A percentile compares a stretch with the other conserved stretches of the same genome.
These are phyloP conservation scores for Sisymbrium irio DNA, from an alignment of 345 rosid genomes.

Conservation along the genomic window DNA sequence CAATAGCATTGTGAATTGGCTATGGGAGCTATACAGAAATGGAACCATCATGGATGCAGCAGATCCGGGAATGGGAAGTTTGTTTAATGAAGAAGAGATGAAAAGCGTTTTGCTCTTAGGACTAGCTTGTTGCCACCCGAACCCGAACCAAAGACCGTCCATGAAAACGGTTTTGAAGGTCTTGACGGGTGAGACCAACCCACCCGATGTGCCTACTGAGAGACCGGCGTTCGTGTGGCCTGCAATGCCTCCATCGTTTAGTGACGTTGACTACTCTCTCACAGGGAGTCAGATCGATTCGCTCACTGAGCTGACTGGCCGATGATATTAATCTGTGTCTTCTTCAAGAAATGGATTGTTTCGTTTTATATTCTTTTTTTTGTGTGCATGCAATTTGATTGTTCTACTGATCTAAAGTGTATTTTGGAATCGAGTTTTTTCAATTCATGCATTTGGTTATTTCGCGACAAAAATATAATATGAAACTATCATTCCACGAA, in stretches of 20 bases:
- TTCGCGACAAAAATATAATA: too few species aligned
- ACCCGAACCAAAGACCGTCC: conserved; percentile 64
- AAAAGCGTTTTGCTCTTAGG: conserved; percentile 54
- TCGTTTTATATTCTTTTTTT: not conserved
- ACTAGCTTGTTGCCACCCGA: conserved; percentile 79
- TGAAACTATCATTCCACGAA: too few species aligned
- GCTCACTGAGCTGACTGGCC: conserved; percentile 42
- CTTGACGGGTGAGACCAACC: conserved; percentile 51
- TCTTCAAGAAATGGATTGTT: not conserved
- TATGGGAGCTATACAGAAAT: conserved; percentile 62
- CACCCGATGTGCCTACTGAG: conserved; percentile 52
- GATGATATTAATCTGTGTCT: conserved; percentile 28
- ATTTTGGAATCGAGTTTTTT: not conserved
- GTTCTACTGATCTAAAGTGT: not conserved
- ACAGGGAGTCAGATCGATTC: conserved; percentile 34
- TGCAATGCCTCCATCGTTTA: conserved; percentile 57
- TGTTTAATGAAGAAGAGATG: conserved; percentile 40
- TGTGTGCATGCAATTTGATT: too few species aligned
- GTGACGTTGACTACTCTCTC: conserved; percentile 39
- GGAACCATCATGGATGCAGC: conserved; percentile 50
- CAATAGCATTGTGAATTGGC: conserved; percentile 57
- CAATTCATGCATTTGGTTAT: not conserved
- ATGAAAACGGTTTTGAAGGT: conserved; percentile 66
- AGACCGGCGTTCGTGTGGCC: conserved; percentile 81
- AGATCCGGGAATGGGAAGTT: conserved; percentile 46